Conservation (phyloP, 306 rosid species). For the Erythrophleum fordii region DNA sequence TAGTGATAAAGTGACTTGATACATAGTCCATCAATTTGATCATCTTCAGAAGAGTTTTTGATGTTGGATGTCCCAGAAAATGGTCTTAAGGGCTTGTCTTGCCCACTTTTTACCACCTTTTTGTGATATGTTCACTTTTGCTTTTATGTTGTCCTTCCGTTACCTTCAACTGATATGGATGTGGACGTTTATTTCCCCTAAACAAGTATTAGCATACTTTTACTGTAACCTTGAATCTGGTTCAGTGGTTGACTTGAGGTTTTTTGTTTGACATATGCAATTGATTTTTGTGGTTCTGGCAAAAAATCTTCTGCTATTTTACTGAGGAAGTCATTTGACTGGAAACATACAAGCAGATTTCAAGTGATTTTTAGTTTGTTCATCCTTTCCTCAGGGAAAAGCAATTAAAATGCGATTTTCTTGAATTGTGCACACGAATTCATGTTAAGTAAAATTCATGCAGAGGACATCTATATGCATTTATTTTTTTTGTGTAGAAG, state of each 20-base stretch:
- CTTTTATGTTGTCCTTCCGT: constrained; percentile 12
- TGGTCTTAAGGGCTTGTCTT: constrained; percentile 19
- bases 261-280: background rate
- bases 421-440: background rate
- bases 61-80: constrained; percentile 5
- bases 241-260: constrained; percentile 1
- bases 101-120: background rate
- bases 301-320: background rate
- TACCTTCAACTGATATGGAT: background rate
- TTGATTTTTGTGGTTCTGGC: constrained; percentile 1
- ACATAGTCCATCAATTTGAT: background rate
- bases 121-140: background rate
- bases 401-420: background rate
- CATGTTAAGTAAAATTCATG: background rate
- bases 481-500: background rate
- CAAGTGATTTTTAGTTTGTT: background rate
- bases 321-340: background rate
- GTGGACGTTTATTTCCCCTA: background rate
- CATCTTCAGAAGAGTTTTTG: constrained; percentile 14
- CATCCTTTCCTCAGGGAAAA: background rate
- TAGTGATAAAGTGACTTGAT: background rate
- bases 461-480: background rate
- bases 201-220: background rate
- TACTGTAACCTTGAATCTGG: background rate
- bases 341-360: background rate